A percentile compares a stretch with the other conserved stretches of the same genome.
Conservation (phyloP, 2,329 filamentous ascomycete species). For the Aspergillus vadensis region DNA sequence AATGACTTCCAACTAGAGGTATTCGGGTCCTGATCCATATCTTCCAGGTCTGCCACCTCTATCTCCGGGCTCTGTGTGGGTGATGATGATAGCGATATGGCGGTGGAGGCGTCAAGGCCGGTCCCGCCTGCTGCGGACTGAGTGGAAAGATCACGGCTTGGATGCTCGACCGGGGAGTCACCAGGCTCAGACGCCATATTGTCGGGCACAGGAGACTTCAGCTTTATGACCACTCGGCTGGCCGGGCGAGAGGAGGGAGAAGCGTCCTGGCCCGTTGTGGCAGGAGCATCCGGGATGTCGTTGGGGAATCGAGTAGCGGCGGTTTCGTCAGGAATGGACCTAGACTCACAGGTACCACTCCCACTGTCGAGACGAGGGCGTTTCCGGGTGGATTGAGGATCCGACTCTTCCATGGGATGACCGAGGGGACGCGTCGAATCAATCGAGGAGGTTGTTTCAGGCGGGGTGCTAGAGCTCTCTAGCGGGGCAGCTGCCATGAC, state of each 20-base stretch:
- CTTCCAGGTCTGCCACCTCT: conserved; percentile 53
- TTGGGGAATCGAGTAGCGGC: conserved; percentile 20
- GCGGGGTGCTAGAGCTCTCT: conserved; percentile 48
- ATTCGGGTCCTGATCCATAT: conserved; percentile 51
- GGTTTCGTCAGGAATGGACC: conserved; percentile 34
- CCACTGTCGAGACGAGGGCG: conserved; percentile 52
- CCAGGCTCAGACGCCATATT: conserved; percentile 18
- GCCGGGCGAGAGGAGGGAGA: conserved; percentile 38
- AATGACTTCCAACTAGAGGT: conserved; percentile 48
- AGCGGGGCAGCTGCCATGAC: conserved; percentile 50
- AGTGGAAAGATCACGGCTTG: conserved; percentile 16
- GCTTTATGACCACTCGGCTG: conserved; percentile 52
- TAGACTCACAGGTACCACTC: conserved; percentile 36
- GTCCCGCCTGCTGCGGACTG: conserved; percentile 19
- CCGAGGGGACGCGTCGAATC: conserved; percentile 33
- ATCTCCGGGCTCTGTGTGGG: conserved; percentile 50
- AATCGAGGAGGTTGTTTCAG: conserved; percentile 32
- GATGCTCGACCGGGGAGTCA: conserved; percentile 19
- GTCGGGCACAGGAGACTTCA: conserved; percentile 39
- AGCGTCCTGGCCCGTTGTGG: conserved; percentile 31
- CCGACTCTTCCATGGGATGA: conserved; percentile 45
- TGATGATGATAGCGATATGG: conserved; percentile 48
- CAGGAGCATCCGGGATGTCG: conserved; percentile 30
- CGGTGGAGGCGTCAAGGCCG: conserved; percentile 27
- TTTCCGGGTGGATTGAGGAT: conserved; percentile 46